phyloP scores from a whole-genome alignment of 2,329 filamentous ascomycete species.

The Gaeumannomyces tritici region DNA sequence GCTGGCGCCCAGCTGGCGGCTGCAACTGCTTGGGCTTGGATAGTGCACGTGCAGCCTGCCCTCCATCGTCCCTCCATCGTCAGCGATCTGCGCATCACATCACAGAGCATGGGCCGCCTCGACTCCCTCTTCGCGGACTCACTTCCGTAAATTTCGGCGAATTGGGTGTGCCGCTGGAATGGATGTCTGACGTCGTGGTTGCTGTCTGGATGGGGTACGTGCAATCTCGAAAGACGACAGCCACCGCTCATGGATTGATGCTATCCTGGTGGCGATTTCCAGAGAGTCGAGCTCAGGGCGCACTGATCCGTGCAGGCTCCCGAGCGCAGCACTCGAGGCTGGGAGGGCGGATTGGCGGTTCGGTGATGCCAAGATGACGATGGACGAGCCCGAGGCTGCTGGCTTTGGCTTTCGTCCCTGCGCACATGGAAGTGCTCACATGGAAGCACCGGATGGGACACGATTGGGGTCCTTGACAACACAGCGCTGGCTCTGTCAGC shows the following conservation, averaged over 20 bases:
- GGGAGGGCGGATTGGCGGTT: not conserved
- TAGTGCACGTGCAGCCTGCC: too few species aligned
- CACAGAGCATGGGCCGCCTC: not conserved
- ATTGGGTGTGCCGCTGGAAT: not conserved
- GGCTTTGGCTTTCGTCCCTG: too few species aligned
- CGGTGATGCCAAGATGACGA: not conserved
- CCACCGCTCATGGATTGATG: too few species aligned
- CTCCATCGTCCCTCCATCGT: not conserved
- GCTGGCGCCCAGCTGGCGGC: not conserved
- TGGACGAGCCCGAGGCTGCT: not conserved
- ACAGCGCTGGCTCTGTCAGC: not conserved
- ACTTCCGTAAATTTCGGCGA: not conserved
- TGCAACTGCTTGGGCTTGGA: not conserved
- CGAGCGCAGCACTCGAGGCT: not conserved
- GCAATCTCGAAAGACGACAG: not conserved
- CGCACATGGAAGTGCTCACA: not conserved
- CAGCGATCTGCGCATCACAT: not conserved
- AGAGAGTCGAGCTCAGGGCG: too few species aligned
- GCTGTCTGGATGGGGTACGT: too few species aligned
- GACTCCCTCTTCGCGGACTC: not conserved
- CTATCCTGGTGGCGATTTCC: not conserved
- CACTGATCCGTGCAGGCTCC: too few species aligned
- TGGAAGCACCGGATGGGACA: too few species aligned
- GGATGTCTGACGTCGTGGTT: not conserved
- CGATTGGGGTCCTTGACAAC: not conserved